phyloP scores from a whole-genome alignment of 129 eudicot species.

The Glebionis coronaria region DNA sequence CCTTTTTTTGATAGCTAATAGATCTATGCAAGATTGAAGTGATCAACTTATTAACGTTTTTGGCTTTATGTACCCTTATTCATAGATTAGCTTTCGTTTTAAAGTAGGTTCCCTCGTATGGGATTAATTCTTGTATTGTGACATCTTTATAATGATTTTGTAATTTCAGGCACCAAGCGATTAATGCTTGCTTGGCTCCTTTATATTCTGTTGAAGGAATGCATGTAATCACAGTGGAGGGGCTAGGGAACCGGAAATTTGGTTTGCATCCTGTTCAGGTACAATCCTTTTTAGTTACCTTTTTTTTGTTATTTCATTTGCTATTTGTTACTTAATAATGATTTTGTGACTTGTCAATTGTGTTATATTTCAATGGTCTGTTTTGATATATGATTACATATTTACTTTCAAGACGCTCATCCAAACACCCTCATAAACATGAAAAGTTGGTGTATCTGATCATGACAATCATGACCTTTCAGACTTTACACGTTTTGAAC shows the following conservation, averaged over 20 bases:
- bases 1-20: no score
- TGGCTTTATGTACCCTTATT: no score
- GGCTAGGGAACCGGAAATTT: slow-evolving; percentile 68
- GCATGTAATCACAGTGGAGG: slow-evolving; percentile 98
- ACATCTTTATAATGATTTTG: no score
- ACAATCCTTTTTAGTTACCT: background rate
- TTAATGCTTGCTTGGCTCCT: slow-evolving; percentile 98
- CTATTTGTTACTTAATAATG: no score
- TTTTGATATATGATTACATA: no score
- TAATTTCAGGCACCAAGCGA: slow-evolving; percentile 70
- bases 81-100: no score
- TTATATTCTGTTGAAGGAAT: slow-evolving; percentile 95
- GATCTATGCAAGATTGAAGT: no score
- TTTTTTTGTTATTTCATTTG: background rate
- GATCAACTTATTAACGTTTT: no score
- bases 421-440: background rate
- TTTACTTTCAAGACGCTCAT: background rate
- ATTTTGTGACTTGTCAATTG: no score
- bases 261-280: slow-evolving; percentile 99
- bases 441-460: background rate
- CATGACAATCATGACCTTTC: background rate
- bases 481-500: background rate
- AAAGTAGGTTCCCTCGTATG: no score
- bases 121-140: no score
- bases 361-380: no score